Base-by-base conservation (phyloP, 2,329 filamentous ascomycete species). In the Ceratocystis smalleyi region DNA sequence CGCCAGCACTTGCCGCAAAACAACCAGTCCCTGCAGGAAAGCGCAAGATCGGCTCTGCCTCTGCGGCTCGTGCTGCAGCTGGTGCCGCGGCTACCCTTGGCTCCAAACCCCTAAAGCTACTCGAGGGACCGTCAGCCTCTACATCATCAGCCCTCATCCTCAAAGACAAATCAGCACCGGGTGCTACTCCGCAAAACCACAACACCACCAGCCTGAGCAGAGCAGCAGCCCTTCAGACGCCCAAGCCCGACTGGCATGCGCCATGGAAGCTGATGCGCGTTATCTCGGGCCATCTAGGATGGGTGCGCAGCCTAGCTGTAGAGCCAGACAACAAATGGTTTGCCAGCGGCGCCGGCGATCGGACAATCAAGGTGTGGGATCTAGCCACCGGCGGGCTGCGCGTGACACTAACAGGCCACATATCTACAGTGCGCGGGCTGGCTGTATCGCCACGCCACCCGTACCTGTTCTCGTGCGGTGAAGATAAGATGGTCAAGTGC, bases 401-500 rank as follows among this genome's bases (percentile, higher is more conserved):
- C 65, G 77, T 97, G 68, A 96, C 92, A 0, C 77, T 97, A 67
- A 97, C 92, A 1, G 92, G 92, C 43, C 92, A 96, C 75, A 96
- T 96, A 71, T 95, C 89, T 60, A 95, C 90, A 3, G 91, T 96
- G 0, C 85, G 91, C 63, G 94, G 94, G 1, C 81, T 99, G 59
- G 94, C 92, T 0, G 89, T 99, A 6, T 96, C 90, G 22, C 89
- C 91, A 17, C 81, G 94, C 59, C 94, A 99, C 75, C 95, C 94
- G 0, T 99, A 99, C 72, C 81, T 99, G 8, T 99, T 99, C 75
- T 96, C 91, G 10, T 99, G 94, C 71, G 95, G 90, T 66, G 94
- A 99, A 75, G 94, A 99, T 74, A 99, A 99, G 78, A 96, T 96
- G 91, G 94, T 99, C 68, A 99, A 99, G 76, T 99, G 94, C 77